These are phyloP conservation scores for Taphrina populina DNA, from an alignment of 1,139 yeast genomes.

Conservation along the genomic window DNA sequence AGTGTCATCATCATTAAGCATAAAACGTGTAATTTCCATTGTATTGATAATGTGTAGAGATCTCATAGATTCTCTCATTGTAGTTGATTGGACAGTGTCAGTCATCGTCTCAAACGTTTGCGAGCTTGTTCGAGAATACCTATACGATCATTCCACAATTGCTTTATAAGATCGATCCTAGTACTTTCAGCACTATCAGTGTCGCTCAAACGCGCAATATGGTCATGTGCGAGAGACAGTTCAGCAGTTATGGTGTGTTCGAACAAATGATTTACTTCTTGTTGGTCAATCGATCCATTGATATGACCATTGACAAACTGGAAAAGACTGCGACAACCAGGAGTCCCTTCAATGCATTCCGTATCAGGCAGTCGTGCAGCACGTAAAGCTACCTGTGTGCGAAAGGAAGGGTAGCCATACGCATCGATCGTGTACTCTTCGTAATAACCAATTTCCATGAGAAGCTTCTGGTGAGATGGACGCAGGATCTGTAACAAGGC, in stretches of 20 bases:
- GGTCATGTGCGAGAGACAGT: background rate
- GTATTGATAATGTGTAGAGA: too few species aligned
- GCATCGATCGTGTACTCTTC: slow-evolving; percentile 29
- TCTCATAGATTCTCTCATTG: too few species aligned
- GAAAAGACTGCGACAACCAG: slow-evolving; percentile 10
- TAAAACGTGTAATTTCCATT: too few species aligned
- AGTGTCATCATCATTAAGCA: too few species aligned
- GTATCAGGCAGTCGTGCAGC: background rate
- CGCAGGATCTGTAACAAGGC: background rate
- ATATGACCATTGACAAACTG: slow-evolving; percentile 25
- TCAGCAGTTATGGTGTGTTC: background rate
- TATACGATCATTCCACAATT: slow-evolving; percentile 3
- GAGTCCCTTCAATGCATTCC: slow-evolving; percentile 6
- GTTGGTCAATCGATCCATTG: slow-evolving; percentile 12
- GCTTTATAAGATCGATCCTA: background rate
- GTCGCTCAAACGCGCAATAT: background rate
- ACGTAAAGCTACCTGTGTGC: slow-evolving; percentile 32
- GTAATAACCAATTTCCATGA: slow-evolving; percentile 21
- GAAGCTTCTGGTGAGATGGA: slow-evolving; percentile 1
- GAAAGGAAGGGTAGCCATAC: slow-evolving; percentile 28
- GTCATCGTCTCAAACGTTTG: too few species aligned
- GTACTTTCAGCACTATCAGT: background rate
- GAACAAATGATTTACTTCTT: slow-evolving; percentile 55
- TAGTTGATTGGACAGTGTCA: too few species aligned
- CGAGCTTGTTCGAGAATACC: background rate